Base-by-base conservation (phyloP, 257 asterid genomes). In the Penstemon davidsonii region DNA sequence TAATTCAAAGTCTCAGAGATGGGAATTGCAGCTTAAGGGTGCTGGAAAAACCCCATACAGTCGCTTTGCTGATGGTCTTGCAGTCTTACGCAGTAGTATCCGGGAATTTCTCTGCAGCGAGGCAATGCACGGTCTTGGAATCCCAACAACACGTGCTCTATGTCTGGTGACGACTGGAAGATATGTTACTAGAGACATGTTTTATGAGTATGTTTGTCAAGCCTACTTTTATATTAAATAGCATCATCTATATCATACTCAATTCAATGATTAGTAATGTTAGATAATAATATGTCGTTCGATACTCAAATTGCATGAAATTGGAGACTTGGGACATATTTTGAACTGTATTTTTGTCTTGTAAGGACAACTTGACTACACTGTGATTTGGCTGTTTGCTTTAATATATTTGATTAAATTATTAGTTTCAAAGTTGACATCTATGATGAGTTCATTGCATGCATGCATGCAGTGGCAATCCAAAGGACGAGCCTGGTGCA, bases 31-130 rank as follows among this genome's bases (percentile, higher is more conserved):
- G 83, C 96, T 94, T 49, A 94, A 94, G 80, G 99, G 99, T 79
- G 89, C 95, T 71, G 99, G 99, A 70, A 91, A 62, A 79, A 91
- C 99, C 61, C 97, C 99, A 65, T 94, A 94, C 82, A 94, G 99
- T 78, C 87, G 99, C 73, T 94, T 94, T 86, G 99, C 99, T 13
- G 99, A 94, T 80, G 99, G 99, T 52, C 97, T 91, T 67, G 99
- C 99, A 39, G 99, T 94, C 8, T 72, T 94, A 70, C 88, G 99
- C 42, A 94, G 99, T 72, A 94, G 99, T 67, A 85, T 94, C 77
- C 76, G 99, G 59, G 99, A 94, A 68, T 94, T 94, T 72, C 96
- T 94, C 52, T 94, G 99, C 80, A 91, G 99, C 57, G 99, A 94
- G 83, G 99, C 99, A 57, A 88, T 94, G 94, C 96, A 91, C 81